Base-by-base conservation (phyloP, 2,329 filamentous ascomycete species). In the Pestalotiopsis sp. region DNA sequence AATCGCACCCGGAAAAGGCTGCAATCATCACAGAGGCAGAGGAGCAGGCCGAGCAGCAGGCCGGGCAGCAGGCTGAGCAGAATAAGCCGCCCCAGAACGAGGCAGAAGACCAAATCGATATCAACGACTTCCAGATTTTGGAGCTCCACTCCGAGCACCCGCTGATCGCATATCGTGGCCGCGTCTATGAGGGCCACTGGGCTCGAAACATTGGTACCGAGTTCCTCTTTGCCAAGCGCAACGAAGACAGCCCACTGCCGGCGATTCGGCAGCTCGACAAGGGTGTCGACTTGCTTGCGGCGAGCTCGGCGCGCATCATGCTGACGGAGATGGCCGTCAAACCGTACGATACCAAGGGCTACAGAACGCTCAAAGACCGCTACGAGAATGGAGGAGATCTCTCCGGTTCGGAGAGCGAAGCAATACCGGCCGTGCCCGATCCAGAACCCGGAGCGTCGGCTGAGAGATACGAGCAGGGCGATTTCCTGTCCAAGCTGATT, bases 171-270 rank as follows among this genome's bases (percentile, higher is more conserved):
- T 97, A 97, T 80, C 87, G 91, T 69, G 92, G 92, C 38, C 89
- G 91, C 71, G 83, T 97, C 25, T 96, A 95, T 77, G 90, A 89
- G 71, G 95, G 94, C 72, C 83, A 89, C 61, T 98, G 95, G 95
- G 88, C 89, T 12, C 90, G 93, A 70, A 92, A 94, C 69, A 88
- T 97, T 58, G 95, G 95, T 45, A 97, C 94, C 0, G 94, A 97
- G 73, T 83, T 95, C 72, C 87, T 97, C 57, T 91, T 98, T 74
- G 86, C 85, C 1, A 81, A 80, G 17, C 86, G 84, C 71, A 81
- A 85, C 70, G 71, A 77, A 6, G 72, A 80, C 67, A 74, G 78
- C 12, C 77, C 78, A 9, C 78, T 86, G 2, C 85, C 86, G 3
- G 78, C 79, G 9, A 77, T 87, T 52, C 86, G 85, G n/a, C 81